Conservation (phyloP, 148 eudicot species). For the Selenicereus undatus region DNA sequence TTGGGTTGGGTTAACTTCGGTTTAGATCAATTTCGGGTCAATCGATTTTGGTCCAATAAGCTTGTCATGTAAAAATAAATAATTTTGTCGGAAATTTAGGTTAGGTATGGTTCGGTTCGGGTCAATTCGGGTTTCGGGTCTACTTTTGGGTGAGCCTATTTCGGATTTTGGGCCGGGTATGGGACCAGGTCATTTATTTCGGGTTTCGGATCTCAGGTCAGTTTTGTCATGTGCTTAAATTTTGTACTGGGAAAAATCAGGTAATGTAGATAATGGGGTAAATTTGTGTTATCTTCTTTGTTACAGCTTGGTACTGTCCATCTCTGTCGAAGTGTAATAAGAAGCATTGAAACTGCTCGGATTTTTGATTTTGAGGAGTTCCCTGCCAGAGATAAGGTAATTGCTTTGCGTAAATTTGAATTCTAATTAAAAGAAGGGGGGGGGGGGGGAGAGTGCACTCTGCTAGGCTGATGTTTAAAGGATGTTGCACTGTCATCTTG, state of each 20-base stretch:
- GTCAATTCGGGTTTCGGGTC: too few relatives aligned
- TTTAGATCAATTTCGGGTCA: too few relatives aligned
- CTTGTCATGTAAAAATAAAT: too few relatives aligned
- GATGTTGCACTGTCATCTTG: conserved; percentile 14
- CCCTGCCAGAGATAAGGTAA: conserved; percentile 89
- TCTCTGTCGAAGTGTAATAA: conserved; percentile 94
- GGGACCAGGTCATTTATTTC: too few relatives aligned
- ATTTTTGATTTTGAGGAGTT: conserved; percentile 98
- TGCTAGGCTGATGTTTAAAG: conserved; percentile 1
- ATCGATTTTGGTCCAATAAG: too few relatives aligned
- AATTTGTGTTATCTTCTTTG: neutral
- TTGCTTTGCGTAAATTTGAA: conserved; percentile 5
- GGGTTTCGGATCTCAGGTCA: too few relatives aligned
- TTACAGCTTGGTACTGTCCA: conserved; percentile 92
- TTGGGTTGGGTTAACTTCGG: too few relatives aligned
- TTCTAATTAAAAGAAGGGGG: neutral
- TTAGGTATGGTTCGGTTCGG: too few relatives aligned
- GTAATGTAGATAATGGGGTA: neutral
- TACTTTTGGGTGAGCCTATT: too few relatives aligned
- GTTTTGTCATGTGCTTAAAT: neutral
- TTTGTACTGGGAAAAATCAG: neutral
- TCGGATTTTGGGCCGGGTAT: too few relatives aligned
- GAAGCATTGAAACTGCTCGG: conserved; percentile 99
- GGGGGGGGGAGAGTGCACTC: neutral
- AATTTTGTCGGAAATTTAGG: too few relatives aligned